A percentile compares a stretch with the other conserved stretches of the same genome.
Evolutionary conservation across 2,329 filamentous ascomycete species (phyloP).

Genomic region (Penicillium frequentans): DNA sequence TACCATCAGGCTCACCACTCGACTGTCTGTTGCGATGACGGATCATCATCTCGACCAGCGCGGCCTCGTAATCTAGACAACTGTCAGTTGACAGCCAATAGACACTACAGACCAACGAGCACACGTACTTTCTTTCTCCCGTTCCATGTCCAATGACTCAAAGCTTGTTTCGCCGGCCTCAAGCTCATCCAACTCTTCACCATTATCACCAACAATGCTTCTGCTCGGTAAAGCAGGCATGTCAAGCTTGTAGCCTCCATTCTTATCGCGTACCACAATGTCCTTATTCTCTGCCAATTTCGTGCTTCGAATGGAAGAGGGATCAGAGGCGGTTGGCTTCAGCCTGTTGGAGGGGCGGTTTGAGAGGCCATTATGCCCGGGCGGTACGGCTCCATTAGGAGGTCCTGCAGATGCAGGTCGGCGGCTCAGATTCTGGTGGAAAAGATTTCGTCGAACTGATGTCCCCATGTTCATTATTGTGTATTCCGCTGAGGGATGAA

Average conservation of each 20-base stretch:
- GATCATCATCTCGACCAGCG: conserved; percentile 46
- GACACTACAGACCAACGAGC: not conserved
- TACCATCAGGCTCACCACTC: conserved; percentile 65
- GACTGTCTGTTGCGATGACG: conserved; percentile 50
- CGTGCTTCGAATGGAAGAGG: conserved; percentile 15
- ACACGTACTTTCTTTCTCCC: conserved; percentile 43
- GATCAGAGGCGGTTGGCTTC: conserved; percentile 23
- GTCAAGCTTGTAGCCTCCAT: conserved; percentile 50
- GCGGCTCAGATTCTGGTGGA: conserved; percentile 45
- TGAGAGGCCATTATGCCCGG: conserved; percentile 17
- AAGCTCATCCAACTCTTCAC: conserved; percentile 43
- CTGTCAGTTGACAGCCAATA: not conserved
- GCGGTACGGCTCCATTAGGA: conserved; percentile 19
- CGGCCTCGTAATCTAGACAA: conserved; percentile 46
- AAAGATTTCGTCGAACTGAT: conserved; percentile 46
- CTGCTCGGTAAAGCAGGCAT: conserved; percentile 42
- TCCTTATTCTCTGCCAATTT: conserved; percentile 41
- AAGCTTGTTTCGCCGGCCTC: conserved; percentile 57
- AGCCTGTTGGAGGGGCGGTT: conserved; percentile 25
- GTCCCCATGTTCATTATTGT: conserved; percentile 24
- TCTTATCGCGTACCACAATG: conserved; percentile 51
- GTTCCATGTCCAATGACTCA: conserved; percentile 44
- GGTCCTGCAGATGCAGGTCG: conserved; percentile 38
- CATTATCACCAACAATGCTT: conserved; percentile 37
- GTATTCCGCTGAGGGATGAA: too few relatives aligned